Base-by-base conservation (phyloP, 352 stramenopile species). In the Phytopythium vexans region DNA sequence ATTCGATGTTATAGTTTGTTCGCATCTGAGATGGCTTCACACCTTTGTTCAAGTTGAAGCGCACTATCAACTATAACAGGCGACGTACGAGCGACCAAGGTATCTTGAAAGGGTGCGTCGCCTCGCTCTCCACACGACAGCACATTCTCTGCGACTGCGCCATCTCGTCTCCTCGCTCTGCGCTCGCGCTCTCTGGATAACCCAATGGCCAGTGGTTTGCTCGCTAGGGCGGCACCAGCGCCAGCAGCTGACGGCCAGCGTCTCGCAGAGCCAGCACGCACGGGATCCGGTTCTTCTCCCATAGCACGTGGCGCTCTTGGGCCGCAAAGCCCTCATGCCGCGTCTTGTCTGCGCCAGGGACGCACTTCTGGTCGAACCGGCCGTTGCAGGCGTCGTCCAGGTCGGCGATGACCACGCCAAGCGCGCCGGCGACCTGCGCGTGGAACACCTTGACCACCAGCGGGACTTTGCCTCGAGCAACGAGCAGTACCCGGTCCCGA, bases 381-480 rank as follows among this genome's bases (percentile, higher is more conserved):
- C 64, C 62, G 1, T 14, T 40, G 39, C 83, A 94, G 12, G 50
- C 49, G 48, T 70, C 68, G 36, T 69, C 58, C 21, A 66, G 53
- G 48, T 94, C 81, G 2, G 62, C 64, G 37, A 92, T 76, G 32
- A 94, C 54, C 21, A 94, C 65, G 15, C 77, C 83, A 5, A 94
- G 54, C 0, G 83, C 83, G 0, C 83, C 83, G 0, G 83, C 83
- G 33, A 44, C 60, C 44, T 94, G 83, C 12, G 79, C 81, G 44
- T 82, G 68, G 35, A 71, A 63, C 14, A 82, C 31, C 52, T 94
- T 94, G 64, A 87, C 86, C 35, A 86, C 69, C 48, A 94, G 72
- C 0, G 83, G 73, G 1, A 82, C 72, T 7, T 45, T 43, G 5
- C 80, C 82, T 35, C 77, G 77, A 5, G 68, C 38, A n/a, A 80